phyloP scores from a whole-genome alignment of 148 eudicot species.

The Chenopodium formosanum region DNA sequence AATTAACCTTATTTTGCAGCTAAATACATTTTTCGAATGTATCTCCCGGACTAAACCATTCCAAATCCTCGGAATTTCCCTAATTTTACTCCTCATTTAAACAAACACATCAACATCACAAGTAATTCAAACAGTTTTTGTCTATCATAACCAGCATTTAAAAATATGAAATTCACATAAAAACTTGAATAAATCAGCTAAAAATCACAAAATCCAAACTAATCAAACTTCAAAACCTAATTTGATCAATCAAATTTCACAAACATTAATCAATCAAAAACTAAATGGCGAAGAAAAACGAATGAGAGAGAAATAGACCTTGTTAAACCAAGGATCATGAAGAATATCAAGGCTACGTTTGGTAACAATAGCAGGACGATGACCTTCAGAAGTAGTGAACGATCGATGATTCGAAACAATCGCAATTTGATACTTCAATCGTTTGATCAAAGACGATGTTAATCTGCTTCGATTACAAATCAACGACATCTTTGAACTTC shows the following conservation, averaged over 20 bases:
- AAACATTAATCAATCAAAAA: background rate
- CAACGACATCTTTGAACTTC: slow-evolving; percentile 21
- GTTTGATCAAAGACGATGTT: slow-evolving; percentile 53
- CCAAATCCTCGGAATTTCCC: background rate
- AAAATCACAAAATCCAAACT: background rate
- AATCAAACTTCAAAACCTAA: background rate
- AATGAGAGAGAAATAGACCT: slow-evolving; percentile 37
- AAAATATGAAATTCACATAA: background rate
- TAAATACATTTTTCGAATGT: background rate
- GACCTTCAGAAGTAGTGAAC: slow-evolving; percentile 88
- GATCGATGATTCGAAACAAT: slow-evolving; percentile 33
- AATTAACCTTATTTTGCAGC: background rate
- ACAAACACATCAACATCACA: background rate
- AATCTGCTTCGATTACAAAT: slow-evolving; percentile 32
- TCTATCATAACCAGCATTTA: too few species aligned
- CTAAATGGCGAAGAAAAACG: too few species aligned
- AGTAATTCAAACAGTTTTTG: too few species aligned
- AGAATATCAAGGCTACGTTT: slow-evolving; percentile 94
- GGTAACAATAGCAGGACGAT: slow-evolving; percentile 78
- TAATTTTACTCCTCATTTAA: background rate
- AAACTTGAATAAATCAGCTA: background rate
- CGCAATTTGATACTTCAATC: slow-evolving; percentile 35
- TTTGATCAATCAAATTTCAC: background rate
- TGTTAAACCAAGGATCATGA: slow-evolving; percentile 98
- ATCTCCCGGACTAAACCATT: background rate